Conservation (phyloP, 257 asterid genomes). For the Salvia hispanica region DNA sequence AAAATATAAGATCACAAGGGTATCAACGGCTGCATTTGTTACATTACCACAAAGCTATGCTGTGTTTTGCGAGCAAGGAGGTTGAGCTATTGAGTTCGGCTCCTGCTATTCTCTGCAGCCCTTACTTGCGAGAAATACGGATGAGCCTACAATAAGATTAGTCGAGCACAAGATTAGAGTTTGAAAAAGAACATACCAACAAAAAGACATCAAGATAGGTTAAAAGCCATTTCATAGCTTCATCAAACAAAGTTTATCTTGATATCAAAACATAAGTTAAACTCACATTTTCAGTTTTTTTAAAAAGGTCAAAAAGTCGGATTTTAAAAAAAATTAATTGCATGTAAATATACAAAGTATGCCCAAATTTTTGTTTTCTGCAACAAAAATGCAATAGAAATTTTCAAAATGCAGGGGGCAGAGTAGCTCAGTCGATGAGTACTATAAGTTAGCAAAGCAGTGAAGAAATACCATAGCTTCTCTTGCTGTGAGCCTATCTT, state of each 20-base stretch:
- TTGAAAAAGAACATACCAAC: not conserved
- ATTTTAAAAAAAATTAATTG: too few relatives aligned
- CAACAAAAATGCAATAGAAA: too few relatives aligned
- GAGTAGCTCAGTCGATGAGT: too few relatives aligned
- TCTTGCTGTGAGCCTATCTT: constrained; percentile 85
- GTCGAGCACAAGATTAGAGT: constrained; percentile 1
- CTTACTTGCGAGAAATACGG: constrained; percentile 54
- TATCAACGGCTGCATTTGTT: not conserved
- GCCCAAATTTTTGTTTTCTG: too few relatives aligned
- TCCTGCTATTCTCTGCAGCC: constrained; percentile 58
- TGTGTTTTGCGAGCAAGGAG: constrained; percentile 7
- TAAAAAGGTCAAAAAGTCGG: too few relatives aligned
- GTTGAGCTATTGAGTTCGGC: constrained; percentile 41
- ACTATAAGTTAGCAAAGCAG: not conserved
- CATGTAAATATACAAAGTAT: too few relatives aligned
- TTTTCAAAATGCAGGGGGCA: too few relatives aligned
- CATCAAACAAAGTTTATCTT: too few relatives aligned
- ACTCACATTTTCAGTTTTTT: too few relatives aligned
- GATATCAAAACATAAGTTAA: too few relatives aligned
- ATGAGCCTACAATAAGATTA: constrained; percentile 37
- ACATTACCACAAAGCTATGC: constrained; percentile 24
- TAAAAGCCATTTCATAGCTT: not conserved
- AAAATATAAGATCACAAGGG: constrained; percentile 8
- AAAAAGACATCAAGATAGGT: not conserved
- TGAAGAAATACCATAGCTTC: constrained; percentile 75